Evolutionary conservation across 2,329 filamentous ascomycete genomes (phyloP).

Genomic region (Stylonectria norvegica): DNA sequence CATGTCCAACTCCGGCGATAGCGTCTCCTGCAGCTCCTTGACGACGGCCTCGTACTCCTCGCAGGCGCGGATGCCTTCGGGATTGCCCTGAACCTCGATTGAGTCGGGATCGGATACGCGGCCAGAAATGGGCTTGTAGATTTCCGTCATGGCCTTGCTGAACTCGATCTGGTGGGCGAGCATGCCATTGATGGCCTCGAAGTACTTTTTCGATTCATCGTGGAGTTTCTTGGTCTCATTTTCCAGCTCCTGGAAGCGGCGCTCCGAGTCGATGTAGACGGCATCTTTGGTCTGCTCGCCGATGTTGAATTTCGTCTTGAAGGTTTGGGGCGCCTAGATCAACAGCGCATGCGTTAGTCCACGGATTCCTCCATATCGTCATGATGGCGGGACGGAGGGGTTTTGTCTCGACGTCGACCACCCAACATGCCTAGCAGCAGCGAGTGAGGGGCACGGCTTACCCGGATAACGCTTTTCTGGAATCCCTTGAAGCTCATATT

Average conservation of each 20-base stretch:
- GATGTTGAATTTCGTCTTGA: slow-evolving; percentile 91
- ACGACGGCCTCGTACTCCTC: slow-evolving; percentile 95
- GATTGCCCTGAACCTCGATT: slow-evolving; percentile 76
- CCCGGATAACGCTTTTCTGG: slow-evolving; percentile 82
- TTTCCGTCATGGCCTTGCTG: slow-evolving; percentile 89
- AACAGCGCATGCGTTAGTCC: slow-evolving; percentile 3
- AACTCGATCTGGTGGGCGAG: slow-evolving; percentile 97
- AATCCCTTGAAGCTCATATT: slow-evolving; percentile 97
- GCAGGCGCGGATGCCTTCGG: slow-evolving; percentile 89
- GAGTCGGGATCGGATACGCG: slow-evolving; percentile 90
- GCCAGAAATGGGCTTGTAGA: slow-evolving; percentile 97
- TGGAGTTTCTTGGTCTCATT: slow-evolving; percentile 94
- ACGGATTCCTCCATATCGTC: neutral
- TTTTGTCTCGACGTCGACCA: slow-evolving; percentile 11
- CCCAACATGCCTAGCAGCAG: slow-evolving; percentile 8
- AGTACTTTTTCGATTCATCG: slow-evolving; percentile 96
- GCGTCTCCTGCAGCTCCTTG: slow-evolving; percentile 80
- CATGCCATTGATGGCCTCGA: slow-evolving; percentile 97
- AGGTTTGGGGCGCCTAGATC: slow-evolving; percentile 74
- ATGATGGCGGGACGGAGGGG: slow-evolving; percentile 5
- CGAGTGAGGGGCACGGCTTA: slow-evolving; percentile 47
- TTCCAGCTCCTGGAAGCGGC: slow-evolving; percentile 90
- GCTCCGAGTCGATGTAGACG: slow-evolving; percentile 91
- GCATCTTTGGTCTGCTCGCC: slow-evolving; percentile 94
- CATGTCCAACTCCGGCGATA: slow-evolving; percentile 94